Base-by-base conservation (phyloP, 305 asterid genomes). In the Solanum hybrid region DNA sequence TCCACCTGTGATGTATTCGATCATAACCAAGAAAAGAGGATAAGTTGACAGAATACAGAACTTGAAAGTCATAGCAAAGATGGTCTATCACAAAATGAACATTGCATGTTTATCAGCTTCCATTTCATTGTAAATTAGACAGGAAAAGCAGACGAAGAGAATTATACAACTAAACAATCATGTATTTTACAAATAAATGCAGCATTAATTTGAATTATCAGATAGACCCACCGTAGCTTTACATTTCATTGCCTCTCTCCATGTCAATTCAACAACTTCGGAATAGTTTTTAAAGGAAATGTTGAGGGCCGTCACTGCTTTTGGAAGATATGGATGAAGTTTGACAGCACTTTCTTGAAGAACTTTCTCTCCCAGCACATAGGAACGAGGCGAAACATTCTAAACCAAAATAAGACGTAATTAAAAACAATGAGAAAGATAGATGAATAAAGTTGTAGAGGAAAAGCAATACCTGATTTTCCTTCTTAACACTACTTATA, bases 351-450 rank as follows among this genome's bases (percentile, higher is more conserved):
- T 89, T 68, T 89, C 89, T 89, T 86, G 61, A 65, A 91, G 90
- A 22, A 92, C 91, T 33, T 81, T 90, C 89, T 89, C 92, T 20
- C 92, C 95, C 88, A 93, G 87, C 33, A 87, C 87, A 86, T 90
- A 91, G 61, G 93, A 89, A 76, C 73, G 83, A 80, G 93, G 90
- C 15, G 90, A 90, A 89, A 77, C 89, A 72, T 89, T 91, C 95
- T 93, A 93, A 82, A 91, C 15, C 80, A 92, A 85, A 90, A 57
- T 79, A 41, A 45, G 41, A 27, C 4, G 41, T 61, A 10, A 78
- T 57, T 65, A 78, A 34, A 72, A 39, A 70, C 27, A 37, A 27
- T 32, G 36, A 7, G 45, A 86, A 22, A 86, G 80, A 75, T n/a
- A 10, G 78, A 77, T 6, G 27, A 79, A 37, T 32, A 72, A 17